Base-by-base conservation (phyloP, 1,139 yeast species). In the Arxiozyma bovina region DNA sequence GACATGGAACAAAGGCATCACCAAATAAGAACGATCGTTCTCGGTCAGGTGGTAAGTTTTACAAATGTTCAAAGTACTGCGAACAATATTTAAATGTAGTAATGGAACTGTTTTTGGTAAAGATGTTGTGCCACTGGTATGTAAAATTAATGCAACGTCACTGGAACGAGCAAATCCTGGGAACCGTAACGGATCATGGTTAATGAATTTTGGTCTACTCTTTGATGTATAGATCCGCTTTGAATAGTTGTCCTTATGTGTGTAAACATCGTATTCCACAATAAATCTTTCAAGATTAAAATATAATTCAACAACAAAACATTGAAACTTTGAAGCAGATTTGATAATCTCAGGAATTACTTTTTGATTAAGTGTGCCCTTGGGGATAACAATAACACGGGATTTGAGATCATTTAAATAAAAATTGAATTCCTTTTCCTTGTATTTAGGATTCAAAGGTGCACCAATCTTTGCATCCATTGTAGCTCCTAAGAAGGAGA, bases 1-100 rank as follows among this genome's bases (percentile, higher is more conserved):
- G 41, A 83, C 88, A 63, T 83, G 89, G 74, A 83, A 83, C 45
- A 83, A 70, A 1, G 89, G 89, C 89, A 83, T 83, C 42, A 83
- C 87, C 44, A 83, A 70, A 61, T 82, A 82, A 3, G 84, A 74
- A 23, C 77, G 66, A 64, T 83, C 89, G 9, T 62, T 55, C 0
- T 71, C 58, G 2, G 77, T 66, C 53, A 83, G 67, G 45, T 73
- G 72, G 66, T 83, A 83, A 4, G 87, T 81, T 57, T 74, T 72
- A 17, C 77, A 70, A 57, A 83, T 81, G 71, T 83, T 83, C 44
- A 65, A 60, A 67, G 81, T 78, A 17, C 86, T 79, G 44, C 80
- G 74, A 5, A 81, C 75, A 68, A 83, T 76, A 68, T 83, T 83
- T 43, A 72, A 67, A 63, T 83, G 88, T 43, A 85, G 74, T 64